A percentile compares a stretch with the other conserved stretches of the same genome.
Evolutionary conservation across 768 basidiomycete genomes (phyloP).

Genomic region (Fomitopsis serialis): DNA sequence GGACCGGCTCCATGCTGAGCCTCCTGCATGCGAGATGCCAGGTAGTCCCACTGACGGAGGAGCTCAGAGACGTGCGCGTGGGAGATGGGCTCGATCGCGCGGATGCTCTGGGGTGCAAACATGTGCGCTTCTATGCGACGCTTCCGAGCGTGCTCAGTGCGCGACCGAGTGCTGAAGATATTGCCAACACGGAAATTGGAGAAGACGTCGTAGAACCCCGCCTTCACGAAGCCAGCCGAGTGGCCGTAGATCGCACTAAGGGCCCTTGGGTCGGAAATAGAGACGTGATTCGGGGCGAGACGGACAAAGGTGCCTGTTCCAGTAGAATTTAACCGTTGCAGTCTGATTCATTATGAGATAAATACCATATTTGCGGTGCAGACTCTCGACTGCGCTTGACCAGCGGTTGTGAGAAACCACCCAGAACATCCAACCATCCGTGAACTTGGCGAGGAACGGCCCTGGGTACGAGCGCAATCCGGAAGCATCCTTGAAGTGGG

Average conservation of each 20-base stretch:
- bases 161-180: slow-evolving; percentile 69
- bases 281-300: slow-evolving; percentile 36
- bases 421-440: slow-evolving; percentile 33
- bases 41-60: slow-evolving; percentile 65
- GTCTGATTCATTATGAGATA: not conserved
- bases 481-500: slow-evolving; percentile 27
- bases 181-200: slow-evolving; percentile 32
- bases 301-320: slow-evolving; percentile 30
- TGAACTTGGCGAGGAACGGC: slow-evolving; percentile 31
- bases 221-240: slow-evolving; percentile 34
- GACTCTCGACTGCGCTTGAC: slow-evolving; percentile 29
- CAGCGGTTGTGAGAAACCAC: slow-evolving; percentile 29
- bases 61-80: slow-evolving; percentile 51
- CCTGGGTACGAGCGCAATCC: slow-evolving; percentile 30
- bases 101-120: slow-evolving; percentile 69
- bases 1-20: slow-evolving; percentile 20
- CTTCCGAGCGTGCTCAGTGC: slow-evolving; percentile 73
- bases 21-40: slow-evolving; percentile 49
- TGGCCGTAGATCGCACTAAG: slow-evolving; percentile 38
- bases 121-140: slow-evolving; percentile 80
- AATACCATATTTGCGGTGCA: slow-evolving; percentile 38
- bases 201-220: slow-evolving; percentile 33
- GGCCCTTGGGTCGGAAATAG: slow-evolving; percentile 37
- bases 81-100: slow-evolving; percentile 76
- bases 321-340: not conserved